Evolutionary conservation across 441 rosid species (phyloP).

Genomic region (Corymbia citriodora): DNA sequence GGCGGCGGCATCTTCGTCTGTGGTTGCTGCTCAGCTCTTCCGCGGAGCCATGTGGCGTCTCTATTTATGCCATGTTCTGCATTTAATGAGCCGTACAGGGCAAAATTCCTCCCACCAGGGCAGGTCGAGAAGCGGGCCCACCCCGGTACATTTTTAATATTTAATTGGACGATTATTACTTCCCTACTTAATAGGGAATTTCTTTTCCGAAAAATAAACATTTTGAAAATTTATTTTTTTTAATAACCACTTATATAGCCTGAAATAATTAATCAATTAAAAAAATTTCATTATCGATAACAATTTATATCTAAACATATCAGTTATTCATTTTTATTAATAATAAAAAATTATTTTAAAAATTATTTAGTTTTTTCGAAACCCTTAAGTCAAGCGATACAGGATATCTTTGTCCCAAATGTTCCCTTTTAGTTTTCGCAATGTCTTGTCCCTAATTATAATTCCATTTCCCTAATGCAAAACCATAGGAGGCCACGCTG

Average conservation of each 20-base stretch:
- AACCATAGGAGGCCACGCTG: not conserved
- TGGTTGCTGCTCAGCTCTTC: not conserved
- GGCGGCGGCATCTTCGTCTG: not conserved
- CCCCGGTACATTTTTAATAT: not conserved
- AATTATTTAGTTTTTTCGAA: too few relatives aligned
- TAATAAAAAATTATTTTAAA: accelerated
- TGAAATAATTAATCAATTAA: not conserved
- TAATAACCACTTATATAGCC: accelerated
- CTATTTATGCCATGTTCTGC: not conserved
- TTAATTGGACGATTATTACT: too few relatives aligned
- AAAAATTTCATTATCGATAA: too few relatives aligned
- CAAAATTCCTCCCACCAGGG: not conserved
- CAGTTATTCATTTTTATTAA: too few relatives aligned
- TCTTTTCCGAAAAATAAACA: too few relatives aligned
- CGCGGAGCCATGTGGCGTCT: not conserved
- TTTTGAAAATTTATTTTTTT: too few relatives aligned
- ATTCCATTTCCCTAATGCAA: not conserved
- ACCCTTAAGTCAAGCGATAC: not conserved
- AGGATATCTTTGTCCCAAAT: not conserved
- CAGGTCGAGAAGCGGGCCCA: not conserved
- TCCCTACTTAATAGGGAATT: too few relatives aligned
- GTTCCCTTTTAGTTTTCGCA: too few relatives aligned
- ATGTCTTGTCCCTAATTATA: not conserved
- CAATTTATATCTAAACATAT: too few relatives aligned
- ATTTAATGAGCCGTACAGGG: not conserved